A percentile compares a stretch with the other conserved stretches of the same genome.
phyloP scores from a whole-genome alignment of 495 filamentous ascomycete species.

The Talaromyces trachyspermus region DNA sequence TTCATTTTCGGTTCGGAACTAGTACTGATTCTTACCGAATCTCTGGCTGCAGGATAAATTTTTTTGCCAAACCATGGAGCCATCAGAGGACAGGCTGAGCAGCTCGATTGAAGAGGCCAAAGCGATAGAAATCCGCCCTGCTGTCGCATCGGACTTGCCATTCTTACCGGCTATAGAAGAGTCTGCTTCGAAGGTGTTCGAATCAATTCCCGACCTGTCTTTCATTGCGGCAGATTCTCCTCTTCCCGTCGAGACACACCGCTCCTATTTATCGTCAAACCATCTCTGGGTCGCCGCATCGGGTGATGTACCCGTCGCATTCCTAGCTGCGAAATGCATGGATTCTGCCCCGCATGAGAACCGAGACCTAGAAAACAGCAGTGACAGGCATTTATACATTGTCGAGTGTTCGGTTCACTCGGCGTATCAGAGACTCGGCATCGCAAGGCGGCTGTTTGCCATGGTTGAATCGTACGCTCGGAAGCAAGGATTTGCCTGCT shows the following conservation, averaged over 20 bases:
- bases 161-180: constrained; percentile 5
- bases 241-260: not conserved
- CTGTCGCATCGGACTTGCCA: not conserved
- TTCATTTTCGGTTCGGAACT: too few species aligned
- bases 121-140: not conserved
- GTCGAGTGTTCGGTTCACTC: constrained; percentile 3
- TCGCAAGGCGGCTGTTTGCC: not conserved
- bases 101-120: not conserved
- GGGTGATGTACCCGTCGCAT: not conserved
- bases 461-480: not conserved
- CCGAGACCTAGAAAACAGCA: not conserved
- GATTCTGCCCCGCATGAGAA: not conserved
- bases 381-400: constrained; percentile 2
- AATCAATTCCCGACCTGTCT: not conserved
- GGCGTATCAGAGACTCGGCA: constrained; percentile 3
- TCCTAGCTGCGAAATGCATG: constrained; percentile 3
- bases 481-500: not conserved
- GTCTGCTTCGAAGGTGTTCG: constrained; percentile 1
- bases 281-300: not conserved
- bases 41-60: too few species aligned
- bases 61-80: not conserved
- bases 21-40: too few species aligned
- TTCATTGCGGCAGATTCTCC: constrained; percentile 3
- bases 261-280: not conserved
- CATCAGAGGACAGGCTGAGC: not conserved